phyloP scores from a whole-genome alignment of 495 filamentous ascomycete species.

The Neurospora sp. region DNA sequence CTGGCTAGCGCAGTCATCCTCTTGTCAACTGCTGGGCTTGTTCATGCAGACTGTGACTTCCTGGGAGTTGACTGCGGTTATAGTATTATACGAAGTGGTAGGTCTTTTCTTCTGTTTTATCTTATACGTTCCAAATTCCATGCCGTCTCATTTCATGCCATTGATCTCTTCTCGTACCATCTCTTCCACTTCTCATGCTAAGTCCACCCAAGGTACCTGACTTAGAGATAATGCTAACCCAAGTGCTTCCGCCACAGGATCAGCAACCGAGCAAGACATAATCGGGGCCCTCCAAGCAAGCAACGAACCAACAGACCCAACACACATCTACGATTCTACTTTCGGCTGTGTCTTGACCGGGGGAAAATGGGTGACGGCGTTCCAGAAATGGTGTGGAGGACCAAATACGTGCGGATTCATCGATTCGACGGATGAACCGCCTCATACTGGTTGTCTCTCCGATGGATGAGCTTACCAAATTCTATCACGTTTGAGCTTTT shows the following conservation, averaged over 20 bases:
- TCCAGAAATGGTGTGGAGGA: background rate
- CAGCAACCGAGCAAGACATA: background rate
- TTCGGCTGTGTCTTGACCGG: no score
- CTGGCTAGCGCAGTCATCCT: background rate
- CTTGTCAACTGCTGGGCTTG: background rate
- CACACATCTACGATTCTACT: background rate
- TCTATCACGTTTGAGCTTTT: background rate
- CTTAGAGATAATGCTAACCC: no score
- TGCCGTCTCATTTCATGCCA: no score
- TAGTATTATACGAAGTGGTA: accelerated
- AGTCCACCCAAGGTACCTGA: no score
- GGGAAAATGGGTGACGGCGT: background rate
- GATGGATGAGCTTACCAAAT: no score
- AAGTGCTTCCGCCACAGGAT: background rate
- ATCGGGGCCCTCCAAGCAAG: background rate
- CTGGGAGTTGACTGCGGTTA: background rate
- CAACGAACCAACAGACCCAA: background rate
- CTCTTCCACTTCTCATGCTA: no score
- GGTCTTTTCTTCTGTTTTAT: no score
- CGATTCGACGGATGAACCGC: accelerated
- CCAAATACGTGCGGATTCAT: background rate
- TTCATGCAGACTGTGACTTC: background rate
- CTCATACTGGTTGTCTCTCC: no score
- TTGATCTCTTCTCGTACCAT: no score
- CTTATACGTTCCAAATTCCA: no score